Evolutionary conservation across 164 flowering plant species (phyloP).

Genomic region (Stephania japonica): DNA sequence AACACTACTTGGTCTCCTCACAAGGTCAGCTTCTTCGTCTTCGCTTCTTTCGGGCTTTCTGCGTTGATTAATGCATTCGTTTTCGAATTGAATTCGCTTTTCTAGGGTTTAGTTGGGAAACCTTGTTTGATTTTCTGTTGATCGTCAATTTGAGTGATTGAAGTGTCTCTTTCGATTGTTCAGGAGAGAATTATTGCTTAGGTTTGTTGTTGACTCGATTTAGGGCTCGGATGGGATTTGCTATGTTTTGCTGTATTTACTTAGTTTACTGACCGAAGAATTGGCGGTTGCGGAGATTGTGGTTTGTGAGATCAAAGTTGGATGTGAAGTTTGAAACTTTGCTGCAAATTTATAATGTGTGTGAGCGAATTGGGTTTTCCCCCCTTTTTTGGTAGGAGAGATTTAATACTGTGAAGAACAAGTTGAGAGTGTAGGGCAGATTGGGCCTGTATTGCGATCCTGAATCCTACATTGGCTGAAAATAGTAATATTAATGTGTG

Average conservation of each 20-base stretch:
- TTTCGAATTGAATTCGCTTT: not conserved
- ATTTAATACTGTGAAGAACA: too few relatives aligned
- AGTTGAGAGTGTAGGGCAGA: too few relatives aligned
- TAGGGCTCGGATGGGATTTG: not conserved
- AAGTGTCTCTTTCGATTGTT: not conserved
- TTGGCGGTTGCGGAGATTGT: not conserved
- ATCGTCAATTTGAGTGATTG: not conserved
- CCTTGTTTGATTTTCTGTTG: not conserved
- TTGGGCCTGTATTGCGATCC: not conserved
- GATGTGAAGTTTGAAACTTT: not conserved
- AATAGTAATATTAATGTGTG: too few relatives aligned
- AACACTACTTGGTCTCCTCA: constrained; percentile 55
- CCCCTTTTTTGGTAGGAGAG: too few relatives aligned
- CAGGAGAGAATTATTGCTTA: not conserved
- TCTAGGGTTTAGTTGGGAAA: not conserved
- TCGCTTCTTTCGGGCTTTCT: not conserved
- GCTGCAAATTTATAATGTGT: not conserved
- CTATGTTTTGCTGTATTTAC: not conserved
- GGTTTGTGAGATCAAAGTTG: not conserved
- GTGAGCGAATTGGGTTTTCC: not conserved
- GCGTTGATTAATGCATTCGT: not conserved
- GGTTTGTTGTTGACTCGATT: not conserved
- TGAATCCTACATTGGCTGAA: not conserved
- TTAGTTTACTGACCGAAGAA: not conserved
- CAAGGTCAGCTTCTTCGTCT: constrained; percentile 30